Conservation (phyloP, 1,284 basidiomycete genomes). For the Austropuccinia psidii region DNA sequence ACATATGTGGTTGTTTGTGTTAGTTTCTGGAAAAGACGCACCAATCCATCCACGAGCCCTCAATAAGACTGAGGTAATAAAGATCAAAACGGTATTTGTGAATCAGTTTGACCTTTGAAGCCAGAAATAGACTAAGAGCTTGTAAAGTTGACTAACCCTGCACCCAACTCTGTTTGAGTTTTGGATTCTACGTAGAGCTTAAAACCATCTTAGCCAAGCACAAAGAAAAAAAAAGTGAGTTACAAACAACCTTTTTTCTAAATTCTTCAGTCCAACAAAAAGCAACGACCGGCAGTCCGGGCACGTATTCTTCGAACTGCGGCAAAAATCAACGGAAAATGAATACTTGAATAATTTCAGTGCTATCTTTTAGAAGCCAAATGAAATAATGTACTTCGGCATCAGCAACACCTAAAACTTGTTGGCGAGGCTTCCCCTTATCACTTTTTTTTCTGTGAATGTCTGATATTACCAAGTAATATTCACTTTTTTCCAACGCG, state of each 20-base stretch:
- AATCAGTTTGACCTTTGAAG: background rate
- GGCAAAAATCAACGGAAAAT: background rate
- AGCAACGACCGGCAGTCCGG: constrained; percentile 80
- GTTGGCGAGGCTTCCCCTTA: constrained; percentile 5
- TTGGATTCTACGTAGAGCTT: constrained; percentile 56
- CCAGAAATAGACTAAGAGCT: background rate
- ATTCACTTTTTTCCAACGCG: constrained; percentile 70
- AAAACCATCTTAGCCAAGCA: too few species aligned
- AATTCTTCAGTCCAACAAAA: constrained; percentile 72
- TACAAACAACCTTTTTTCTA: constrained; percentile 52
- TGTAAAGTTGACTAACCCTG: background rate
- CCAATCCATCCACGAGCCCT: constrained; percentile 64
- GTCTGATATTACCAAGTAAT: constrained; percentile 57
- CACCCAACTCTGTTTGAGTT: constrained; percentile 44
- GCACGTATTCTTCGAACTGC: constrained; percentile 56
- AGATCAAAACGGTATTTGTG: background rate
- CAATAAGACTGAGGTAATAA: constrained; percentile 46
- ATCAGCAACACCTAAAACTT: background rate
- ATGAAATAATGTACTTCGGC: background rate
- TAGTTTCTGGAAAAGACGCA: too few species aligned
- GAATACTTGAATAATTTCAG: background rate
- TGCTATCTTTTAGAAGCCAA: background rate
- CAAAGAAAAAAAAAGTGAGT: too few species aligned
- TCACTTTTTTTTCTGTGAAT: constrained; percentile 48
- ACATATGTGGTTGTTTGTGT: too few species aligned